Evolutionary conservation across 352 stramenopile genomes (phyloP), one percentile per base, ranked within the genome.

Genomic region (Pythium pectinolyticum): DNA sequence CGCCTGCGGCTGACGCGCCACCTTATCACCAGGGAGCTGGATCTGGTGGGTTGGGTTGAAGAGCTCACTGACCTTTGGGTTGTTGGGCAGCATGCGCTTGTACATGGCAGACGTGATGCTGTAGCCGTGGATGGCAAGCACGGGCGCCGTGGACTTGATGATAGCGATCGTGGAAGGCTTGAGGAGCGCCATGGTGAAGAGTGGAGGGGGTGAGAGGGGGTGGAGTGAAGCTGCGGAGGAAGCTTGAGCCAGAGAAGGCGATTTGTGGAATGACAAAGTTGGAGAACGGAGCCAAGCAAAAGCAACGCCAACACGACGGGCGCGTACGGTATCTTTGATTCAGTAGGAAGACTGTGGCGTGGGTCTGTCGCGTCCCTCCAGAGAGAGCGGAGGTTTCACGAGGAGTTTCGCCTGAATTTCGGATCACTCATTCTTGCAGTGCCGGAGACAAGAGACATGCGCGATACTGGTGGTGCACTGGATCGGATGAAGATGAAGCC

Each of bases 1-100:
- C 12, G 80, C 49, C 1, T 63, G 72, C 15, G 82, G 68, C 63
- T 89, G 82, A 22, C 74, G 73, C 8, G 78, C 75, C 30, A 71
- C 65, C 34, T 60, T 78, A 9, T 79, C 61, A 17, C 72, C 74
- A 0, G 64, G 58, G 28, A 72, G 51, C 52, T 67, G 69, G 19
- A 85, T 72, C 52, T 90, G 82, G 69, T 90, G 80, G 12, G 71
- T 75, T 66, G 80, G 78, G 74, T 91, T 91, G 77, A 91, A 91
- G 60, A 90, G 77, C 56, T 79, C 73, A 27, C 75, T 66, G 50
- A 89, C 75, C 58, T 87, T 74, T 0, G 82, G 80, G 61, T 87
- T 76, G 58, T 79, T 78, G 57, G 67, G 69, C 43, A 91, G 82
- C 76, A 91, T 86, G n/a, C 61, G 72, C 30, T 67, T 37, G 67